A percentile compares a stretch with the other conserved stretches of the same genome.
These are phyloP conservation scores for Phytopythium cucurbitacearum DNA, from an alignment of 352 stramenopile genomes.

Conservation along the genomic window DNA sequence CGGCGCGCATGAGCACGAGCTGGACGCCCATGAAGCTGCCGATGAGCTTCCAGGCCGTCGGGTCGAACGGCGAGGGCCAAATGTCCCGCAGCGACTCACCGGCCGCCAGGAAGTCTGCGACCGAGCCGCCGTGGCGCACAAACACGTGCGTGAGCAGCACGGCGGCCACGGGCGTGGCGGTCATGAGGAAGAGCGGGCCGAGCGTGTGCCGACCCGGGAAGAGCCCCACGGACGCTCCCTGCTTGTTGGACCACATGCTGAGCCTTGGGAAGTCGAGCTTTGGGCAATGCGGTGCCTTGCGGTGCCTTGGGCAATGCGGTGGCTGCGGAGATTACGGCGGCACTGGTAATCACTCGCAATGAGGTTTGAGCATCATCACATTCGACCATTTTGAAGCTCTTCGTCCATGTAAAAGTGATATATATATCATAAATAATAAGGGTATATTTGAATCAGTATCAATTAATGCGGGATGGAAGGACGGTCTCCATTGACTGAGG, in stretches of 20 bases:
- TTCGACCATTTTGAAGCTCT: too few relatives aligned
- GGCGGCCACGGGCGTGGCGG: constrained; percentile 70
- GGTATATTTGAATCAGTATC: too few relatives aligned
- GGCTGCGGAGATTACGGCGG: too few relatives aligned
- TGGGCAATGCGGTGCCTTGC: too few relatives aligned
- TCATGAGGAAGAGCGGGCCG: constrained; percentile 88
- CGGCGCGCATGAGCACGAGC: constrained; percentile 86
- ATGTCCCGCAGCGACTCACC: constrained; percentile 61
- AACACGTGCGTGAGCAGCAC: constrained; percentile 86
- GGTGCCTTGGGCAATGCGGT: too few relatives aligned
- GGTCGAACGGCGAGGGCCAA: constrained; percentile 82
- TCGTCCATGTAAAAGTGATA: too few relatives aligned
- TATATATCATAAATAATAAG: too few relatives aligned
- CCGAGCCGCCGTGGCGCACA: constrained; percentile 41
- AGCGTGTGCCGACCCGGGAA: constrained; percentile 78
- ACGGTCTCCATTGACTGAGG: too few relatives aligned
- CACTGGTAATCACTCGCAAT: too few relatives aligned
- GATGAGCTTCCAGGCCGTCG: constrained; percentile 89
- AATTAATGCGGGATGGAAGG: too few relatives aligned
- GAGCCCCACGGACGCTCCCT: constrained; percentile 59
- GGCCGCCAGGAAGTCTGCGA: constrained; percentile 28
- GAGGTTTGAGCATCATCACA: too few relatives aligned
- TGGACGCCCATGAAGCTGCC: constrained; percentile 84
- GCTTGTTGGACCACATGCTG: constrained; percentile 69
- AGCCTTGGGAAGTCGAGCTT: not conserved